Conservation (phyloP, 2,329 filamentous ascomycete species). For the Diplodia seriata region DNA sequence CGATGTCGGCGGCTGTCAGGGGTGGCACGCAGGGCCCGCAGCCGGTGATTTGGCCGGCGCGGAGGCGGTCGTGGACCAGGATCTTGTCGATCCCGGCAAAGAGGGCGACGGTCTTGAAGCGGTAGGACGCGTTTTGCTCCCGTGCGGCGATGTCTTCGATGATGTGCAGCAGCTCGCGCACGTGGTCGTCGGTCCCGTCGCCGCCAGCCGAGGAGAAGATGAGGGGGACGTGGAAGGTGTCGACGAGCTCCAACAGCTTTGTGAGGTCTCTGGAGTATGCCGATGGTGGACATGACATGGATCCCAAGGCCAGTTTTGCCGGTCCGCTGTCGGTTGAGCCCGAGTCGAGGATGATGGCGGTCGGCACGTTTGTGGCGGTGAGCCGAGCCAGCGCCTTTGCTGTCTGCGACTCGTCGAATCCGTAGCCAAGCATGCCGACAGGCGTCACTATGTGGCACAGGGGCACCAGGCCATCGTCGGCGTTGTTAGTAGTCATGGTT, state of each 20-base stretch:
- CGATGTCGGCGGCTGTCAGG: conserved; percentile 45
- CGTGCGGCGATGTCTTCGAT: neutral
- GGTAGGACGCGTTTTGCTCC: neutral
- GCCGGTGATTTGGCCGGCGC: neutral
- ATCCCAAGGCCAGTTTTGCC: conserved; percentile 38
- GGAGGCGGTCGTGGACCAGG: neutral
- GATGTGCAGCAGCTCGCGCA: conserved; percentile 36
- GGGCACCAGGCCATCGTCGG: neutral
- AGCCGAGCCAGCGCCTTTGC: conserved; percentile 27
- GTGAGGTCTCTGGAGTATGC: conserved; percentile 38
- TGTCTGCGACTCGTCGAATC: conserved; percentile 49
- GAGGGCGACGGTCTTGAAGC: conserved; percentile 2
- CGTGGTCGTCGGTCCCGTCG: conserved; percentile 40
- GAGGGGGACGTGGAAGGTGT: conserved; percentile 35
- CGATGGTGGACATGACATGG: conserved; percentile 35
- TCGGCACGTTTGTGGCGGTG: conserved; percentile 34
- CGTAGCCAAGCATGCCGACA: conserved; percentile 60
- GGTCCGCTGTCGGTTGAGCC: conserved; percentile 41
- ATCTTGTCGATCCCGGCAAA: neutral
- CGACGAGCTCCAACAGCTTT: conserved; percentile 35
- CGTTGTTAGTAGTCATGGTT: no score
- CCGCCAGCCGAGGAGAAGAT: conserved; percentile 39
- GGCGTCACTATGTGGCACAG: conserved; percentile 53
- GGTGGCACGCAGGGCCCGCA: conserved; percentile 5
- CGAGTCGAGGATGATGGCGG: conserved; percentile 40